Conservation (phyloP, 2,329 filamentous ascomycete genomes). For the Pyricularia sp. region DNA sequence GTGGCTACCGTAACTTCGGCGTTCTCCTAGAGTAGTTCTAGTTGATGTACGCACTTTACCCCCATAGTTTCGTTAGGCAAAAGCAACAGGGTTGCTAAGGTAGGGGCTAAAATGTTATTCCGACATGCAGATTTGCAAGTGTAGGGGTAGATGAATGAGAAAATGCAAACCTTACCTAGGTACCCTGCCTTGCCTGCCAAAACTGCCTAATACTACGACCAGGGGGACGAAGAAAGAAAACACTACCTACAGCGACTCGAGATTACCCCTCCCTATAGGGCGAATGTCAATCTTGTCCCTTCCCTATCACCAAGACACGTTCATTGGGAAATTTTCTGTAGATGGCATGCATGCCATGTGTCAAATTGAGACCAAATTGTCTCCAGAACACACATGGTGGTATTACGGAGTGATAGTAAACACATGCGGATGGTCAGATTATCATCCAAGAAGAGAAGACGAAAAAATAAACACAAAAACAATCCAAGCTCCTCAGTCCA, state of each 20-base stretch:
- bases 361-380: neutral
- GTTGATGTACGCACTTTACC: neutral
- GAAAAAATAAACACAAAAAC: neutral
- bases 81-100: no score
- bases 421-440: neutral
- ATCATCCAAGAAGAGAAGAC: neutral
- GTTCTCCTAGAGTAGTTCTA: neutral
- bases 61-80: no score
- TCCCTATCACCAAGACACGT: neutral
- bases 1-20: neutral
- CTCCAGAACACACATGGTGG: neutral
- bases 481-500: neutral
- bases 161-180: no score
- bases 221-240: no score
- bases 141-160: no score
- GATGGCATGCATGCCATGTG: neutral
- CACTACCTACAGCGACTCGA: neutral
- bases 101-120: no score
- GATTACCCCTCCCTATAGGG: neutral
- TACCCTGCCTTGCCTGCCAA: no score
- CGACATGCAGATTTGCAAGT: no score
- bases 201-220: no score
- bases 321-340: neutral
- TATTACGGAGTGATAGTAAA: neutral
- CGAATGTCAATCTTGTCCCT: neutral